A percentile compares a stretch with the other conserved stretches of the same genome.
Conservation (phyloP, 2,329 filamentous ascomycete genomes). For the Penicillium freii region DNA sequence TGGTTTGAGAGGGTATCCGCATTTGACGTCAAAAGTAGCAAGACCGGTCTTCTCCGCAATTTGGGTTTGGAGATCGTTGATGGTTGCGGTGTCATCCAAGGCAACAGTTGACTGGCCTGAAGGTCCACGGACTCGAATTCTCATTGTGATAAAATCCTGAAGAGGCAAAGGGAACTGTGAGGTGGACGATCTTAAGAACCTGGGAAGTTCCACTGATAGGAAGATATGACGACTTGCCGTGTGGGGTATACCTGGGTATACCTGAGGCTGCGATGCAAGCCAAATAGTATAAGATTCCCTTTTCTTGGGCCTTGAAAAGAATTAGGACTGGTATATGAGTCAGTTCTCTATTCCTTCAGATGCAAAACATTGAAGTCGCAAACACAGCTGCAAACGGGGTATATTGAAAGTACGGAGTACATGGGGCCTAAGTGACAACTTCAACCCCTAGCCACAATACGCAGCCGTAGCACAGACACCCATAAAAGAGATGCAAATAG, state of each 20-base stretch:
- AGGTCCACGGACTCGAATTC: conserved; percentile 72
- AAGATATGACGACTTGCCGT: conserved; percentile 12
- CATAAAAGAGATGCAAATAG: neutral
- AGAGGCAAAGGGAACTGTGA: neutral
- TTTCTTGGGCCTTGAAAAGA: neutral
- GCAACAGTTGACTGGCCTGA: conserved; percentile 68
- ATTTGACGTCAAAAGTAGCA: conserved; percentile 70
- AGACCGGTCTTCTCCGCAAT: conserved; percentile 63
- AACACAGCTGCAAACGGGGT: neutral
- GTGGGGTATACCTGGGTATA: conserved; percentile 7
- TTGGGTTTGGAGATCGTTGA: conserved; percentile 41
- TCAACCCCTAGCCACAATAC: neutral
- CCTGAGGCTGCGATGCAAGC: neutral
- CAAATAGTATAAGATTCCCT: neutral
- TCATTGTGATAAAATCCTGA: conserved; percentile 51
- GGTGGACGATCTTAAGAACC: neutral
- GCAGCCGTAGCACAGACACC: neutral
- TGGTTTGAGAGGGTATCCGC: conserved; percentile 70
- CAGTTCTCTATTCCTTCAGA: neutral
- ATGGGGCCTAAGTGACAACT: neutral
- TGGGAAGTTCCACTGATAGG: conserved; percentile 5
- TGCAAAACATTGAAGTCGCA: neutral
- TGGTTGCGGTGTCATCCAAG: conserved; percentile 62
- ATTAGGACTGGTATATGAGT: neutral
- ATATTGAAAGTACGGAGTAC: neutral